Evolutionary conservation across 2,329 filamentous ascomycete species (phyloP).

Genomic region (Penicillium vulpinum): DNA sequence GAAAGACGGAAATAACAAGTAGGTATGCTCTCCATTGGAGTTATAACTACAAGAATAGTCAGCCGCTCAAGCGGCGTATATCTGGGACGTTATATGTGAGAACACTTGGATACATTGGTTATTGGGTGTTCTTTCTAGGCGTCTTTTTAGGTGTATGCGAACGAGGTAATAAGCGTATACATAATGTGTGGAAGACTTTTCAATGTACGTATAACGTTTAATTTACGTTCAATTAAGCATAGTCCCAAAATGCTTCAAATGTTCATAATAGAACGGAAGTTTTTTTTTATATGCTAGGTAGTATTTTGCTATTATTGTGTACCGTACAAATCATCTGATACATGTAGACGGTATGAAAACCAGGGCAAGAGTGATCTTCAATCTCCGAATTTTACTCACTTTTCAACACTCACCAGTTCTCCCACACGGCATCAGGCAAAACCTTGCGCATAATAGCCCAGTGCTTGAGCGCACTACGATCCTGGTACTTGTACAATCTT

Average conservation of each 20-base stretch:
- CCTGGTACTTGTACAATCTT: conserved; percentile 69
- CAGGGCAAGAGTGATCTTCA: not conserved
- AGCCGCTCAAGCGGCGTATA: too few species aligned
- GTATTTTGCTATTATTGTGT: not conserved
- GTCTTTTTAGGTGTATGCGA: too few species aligned
- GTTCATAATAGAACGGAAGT: not conserved
- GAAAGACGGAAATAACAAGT: not conserved
- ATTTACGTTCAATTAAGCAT: too few species aligned
- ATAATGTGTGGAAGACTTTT: too few species aligned
- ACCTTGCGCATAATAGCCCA: conserved; percentile 91
- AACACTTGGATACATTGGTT: too few species aligned
- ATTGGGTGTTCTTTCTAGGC: too few species aligned
- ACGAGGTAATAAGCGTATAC: too few species aligned
- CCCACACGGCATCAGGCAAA: conserved; percentile 76
- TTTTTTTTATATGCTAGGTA: not conserved
- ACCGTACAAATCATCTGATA: not conserved
- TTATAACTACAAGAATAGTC: too few species aligned
- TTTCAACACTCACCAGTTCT: conserved; percentile 66
- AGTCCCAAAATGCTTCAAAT: not conserved
- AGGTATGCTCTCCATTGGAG: not conserved
- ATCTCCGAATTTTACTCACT: not conserved
- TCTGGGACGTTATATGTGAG: too few species aligned
- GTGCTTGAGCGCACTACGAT: conserved; percentile 75
- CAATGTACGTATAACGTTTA: too few species aligned
- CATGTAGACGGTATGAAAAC: not conserved